Base-by-base conservation (phyloP, 2,329 filamentous ascomycete species). In the Tympanopsis confertula region DNA sequence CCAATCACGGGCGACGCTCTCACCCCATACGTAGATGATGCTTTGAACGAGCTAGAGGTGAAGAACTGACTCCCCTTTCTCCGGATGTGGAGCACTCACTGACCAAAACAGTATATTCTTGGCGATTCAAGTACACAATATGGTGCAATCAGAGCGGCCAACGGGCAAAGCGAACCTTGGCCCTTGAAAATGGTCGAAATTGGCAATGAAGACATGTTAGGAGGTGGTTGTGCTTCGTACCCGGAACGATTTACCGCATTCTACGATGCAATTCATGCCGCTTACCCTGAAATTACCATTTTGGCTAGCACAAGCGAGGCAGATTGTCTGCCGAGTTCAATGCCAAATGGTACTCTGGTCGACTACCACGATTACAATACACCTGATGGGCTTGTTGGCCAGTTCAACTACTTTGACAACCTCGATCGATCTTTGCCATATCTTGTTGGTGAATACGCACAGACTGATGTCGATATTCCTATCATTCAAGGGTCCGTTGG, bases 161-260 rank as follows among this genome's bases (percentile, higher is more conserved):
- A 78, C 2, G 78, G 78, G 3, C 70, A 80, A 46, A 66, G 73
- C 0, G 63, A 74, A 41, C 78, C 78, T 0, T 82, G 74, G 57
- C 59, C 52, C 20, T 62, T 83, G 36, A 60, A 68, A 10, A 78
- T 71, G 45, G 71, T 82, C 39, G 78, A 82, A 54, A 57, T 82
- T 32, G 78, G 79, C 41, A 82, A 83, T 50, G 78, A 83, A 50
- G 78, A 83, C 46, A 72, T 71, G 61, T 65, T 80, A 3, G 66
- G 62, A 19, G 63, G 64, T 3, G 68, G 65, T 4, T 68, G 62
- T 51, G 54, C 62, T 2, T 62, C 67, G 4, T 70, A 66, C 47
- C 62, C 65, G 36, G 65, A 71, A 41, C 69, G 77, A 3, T 78
- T 80, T 50, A 61, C 65, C 4, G 57, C 65, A 46, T 78, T 82